phyloP scores from a whole-genome alignment of 257 asterid species.

The Solanum etuberosum region DNA sequence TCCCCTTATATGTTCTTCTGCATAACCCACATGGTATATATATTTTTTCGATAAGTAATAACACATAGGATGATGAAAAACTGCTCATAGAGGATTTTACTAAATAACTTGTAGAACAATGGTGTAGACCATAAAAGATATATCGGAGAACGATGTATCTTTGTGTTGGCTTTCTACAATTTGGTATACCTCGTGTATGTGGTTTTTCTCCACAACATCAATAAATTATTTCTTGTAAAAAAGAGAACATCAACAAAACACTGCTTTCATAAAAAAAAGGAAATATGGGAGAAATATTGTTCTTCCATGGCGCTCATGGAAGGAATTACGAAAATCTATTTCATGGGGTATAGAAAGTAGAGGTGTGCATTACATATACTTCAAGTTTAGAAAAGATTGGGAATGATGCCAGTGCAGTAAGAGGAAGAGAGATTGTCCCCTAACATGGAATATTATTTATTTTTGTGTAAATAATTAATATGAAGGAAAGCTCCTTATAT shows the following conservation, averaged over 20 bases:
- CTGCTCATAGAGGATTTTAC: neutral
- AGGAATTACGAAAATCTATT: neutral
- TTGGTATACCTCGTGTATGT: neutral
- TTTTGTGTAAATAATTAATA: neutral
- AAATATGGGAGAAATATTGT: neutral
- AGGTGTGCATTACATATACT: neutral
- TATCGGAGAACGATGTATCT: neutral
- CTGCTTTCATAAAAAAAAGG: neutral
- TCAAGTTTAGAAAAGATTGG: neutral
- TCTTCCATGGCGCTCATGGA: neutral
- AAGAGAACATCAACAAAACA: neutral
- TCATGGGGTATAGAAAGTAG: neutral
- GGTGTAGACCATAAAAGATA: neutral
- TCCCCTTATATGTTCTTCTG: neutral
- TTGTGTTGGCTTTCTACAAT: neutral
- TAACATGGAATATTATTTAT: neutral
- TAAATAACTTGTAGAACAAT: neutral
- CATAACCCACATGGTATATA: neutral
- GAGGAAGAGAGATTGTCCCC: neutral
- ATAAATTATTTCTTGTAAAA: neutral
- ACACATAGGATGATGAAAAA: neutral
- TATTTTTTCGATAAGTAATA: neutral
- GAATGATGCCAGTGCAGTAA: neutral
- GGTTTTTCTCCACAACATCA: neutral
- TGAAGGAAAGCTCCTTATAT: neutral